Conservation (phyloP, 257 asterid species). For the Datura wrightii region DNA sequence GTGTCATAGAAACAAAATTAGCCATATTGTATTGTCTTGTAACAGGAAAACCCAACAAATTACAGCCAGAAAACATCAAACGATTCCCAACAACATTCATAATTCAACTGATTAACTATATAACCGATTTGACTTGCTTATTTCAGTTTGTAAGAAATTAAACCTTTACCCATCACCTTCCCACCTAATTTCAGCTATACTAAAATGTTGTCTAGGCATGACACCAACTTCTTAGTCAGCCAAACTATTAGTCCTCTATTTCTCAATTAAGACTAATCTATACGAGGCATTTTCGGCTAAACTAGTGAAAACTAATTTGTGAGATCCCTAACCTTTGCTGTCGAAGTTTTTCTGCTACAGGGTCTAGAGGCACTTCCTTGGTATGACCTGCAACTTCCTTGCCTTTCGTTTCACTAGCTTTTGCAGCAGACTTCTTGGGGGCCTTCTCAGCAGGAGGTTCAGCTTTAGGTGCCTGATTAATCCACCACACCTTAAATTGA, state of each 20-base stretch:
- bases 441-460: constrained; percentile 67
- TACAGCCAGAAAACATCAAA: constrained; percentile 10
- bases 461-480: constrained; percentile 64
- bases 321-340: constrained; percentile 64
- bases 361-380: constrained; percentile 70
- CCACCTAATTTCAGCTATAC: background rate
- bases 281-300: no score
- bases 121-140: background rate
- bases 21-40: background rate
- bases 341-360: constrained; percentile 89
- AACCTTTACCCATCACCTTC: background rate
- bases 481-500: constrained; percentile 25
- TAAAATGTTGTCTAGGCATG: background rate
- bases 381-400: constrained; percentile 53
- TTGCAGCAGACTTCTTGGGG: constrained; percentile 64
- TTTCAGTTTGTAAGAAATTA: background rate
- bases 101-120: background rate
- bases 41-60: background rate
- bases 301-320: no score
- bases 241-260: no score
- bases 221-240: constrained; percentile 18
- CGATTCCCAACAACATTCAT: background rate
- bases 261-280: no score
- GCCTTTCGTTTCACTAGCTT: constrained; percentile 67
- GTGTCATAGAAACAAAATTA: background rate